Conservation (phyloP, 495 filamentous ascomycete species). For the Platismatia glauca region DNA sequence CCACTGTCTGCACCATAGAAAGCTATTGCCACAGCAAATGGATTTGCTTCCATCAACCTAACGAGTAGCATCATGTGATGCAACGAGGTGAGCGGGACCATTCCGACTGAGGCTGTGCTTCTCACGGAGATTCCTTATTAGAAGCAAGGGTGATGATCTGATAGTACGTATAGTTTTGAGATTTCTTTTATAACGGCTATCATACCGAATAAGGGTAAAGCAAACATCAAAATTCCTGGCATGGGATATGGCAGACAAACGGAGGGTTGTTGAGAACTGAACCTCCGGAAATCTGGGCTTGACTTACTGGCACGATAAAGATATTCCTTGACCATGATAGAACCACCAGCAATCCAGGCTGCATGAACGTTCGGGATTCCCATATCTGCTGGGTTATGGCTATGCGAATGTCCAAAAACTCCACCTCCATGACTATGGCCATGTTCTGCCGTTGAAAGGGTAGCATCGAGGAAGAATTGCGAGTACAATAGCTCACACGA, state of each 20-base stretch:
- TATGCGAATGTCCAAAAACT: slow-evolving; percentile 31
- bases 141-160: too few species aligned
- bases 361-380: slow-evolving; percentile 76
- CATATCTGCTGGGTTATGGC: slow-evolving; percentile 45
- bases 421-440: slow-evolving; percentile 46
- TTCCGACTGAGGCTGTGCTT: background rate
- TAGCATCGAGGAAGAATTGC: slow-evolving; percentile 69
- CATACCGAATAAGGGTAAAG: background rate
- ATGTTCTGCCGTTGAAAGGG: slow-evolving; percentile 50
- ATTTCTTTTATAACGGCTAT: background rate
- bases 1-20: background rate
- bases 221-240: background rate
- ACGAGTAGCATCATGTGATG: background rate
- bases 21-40: background rate
- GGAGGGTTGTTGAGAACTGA: background rate
- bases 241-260: background rate
- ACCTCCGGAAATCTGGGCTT: background rate
- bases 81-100: background rate
- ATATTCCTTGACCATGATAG: slow-evolving; percentile 91
- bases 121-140: background rate
- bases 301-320: slow-evolving; percentile 86
- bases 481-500: slow-evolving; percentile 64
- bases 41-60: background rate
- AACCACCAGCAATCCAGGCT: slow-evolving; percentile 89
- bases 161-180: background rate